A percentile compares a stretch with the other conserved stretches of the same genome.
These are phyloP conservation scores for Cyclospora cayetanensis DNA, from an alignment of 169 alveolate species.

Conservation along the genomic window DNA sequence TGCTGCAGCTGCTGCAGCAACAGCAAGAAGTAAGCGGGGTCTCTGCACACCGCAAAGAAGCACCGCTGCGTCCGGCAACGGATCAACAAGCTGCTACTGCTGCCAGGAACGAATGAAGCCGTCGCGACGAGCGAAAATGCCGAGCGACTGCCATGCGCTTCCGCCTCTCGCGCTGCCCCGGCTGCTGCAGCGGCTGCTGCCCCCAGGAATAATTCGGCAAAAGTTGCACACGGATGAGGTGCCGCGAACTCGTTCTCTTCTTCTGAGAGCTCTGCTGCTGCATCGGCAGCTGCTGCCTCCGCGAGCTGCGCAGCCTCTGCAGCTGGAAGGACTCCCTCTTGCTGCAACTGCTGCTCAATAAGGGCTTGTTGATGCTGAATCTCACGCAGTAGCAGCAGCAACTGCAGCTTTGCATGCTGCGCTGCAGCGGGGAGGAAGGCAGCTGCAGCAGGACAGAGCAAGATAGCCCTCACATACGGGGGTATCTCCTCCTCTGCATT, in stretches of 20 bases:
- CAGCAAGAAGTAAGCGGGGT: constrained; percentile 34
- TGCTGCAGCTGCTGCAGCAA: constrained; percentile 64
- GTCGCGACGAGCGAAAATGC: background rate
- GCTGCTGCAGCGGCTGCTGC: constrained; percentile 25
- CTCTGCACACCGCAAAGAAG: constrained; percentile 5
- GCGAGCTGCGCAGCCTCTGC: background rate
- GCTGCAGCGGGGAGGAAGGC: constrained; percentile 53
- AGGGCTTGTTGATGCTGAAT: background rate
- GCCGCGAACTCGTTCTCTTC: too few species aligned
- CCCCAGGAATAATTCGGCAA: background rate
- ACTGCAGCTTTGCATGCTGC: constrained; percentile 44
- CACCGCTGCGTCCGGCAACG: background rate
- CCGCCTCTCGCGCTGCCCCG: background rate
- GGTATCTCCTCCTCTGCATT: constrained; percentile 52
- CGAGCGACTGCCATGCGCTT: background rate
- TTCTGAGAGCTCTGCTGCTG: constrained; percentile 1
- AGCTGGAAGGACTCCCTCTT: background rate
- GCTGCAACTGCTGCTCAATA: background rate
- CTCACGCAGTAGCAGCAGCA: constrained; percentile 51
- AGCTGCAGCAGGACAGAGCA: constrained; percentile 67
- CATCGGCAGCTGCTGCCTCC: background rate
- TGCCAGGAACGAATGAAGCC: background rate
- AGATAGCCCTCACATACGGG: constrained; percentile 51
- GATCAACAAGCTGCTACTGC: constrained; percentile 28
- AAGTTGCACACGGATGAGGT: constrained; percentile 44